These are phyloP conservation scores for Blumeria graminis DNA, from an alignment of 2,329 filamentous ascomycete species.

Conservation along the genomic window DNA sequence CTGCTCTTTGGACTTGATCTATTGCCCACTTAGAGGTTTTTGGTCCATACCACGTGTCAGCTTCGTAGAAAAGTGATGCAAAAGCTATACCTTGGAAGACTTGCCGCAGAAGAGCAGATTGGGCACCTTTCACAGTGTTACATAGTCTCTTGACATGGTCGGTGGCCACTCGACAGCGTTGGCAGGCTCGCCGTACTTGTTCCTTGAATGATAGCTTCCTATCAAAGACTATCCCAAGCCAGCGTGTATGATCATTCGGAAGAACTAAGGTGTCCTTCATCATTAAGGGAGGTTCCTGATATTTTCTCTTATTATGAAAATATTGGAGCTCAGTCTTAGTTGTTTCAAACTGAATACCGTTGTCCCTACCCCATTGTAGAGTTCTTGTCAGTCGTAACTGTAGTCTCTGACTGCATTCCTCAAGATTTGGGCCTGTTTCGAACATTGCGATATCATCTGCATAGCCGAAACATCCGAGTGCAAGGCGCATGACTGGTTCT, in stretches of 20 bases:
- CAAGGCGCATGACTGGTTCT: background rate
- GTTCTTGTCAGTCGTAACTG: background rate
- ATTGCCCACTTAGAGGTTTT: background rate
- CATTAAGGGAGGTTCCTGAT: background rate
- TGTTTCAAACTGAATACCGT: too few species aligned
- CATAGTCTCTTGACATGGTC: background rate
- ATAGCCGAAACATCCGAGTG: background rate
- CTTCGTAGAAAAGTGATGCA: background rate
- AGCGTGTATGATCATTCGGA: background rate
- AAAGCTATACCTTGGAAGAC: background rate
- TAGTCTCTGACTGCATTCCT: background rate
- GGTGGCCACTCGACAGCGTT: background rate
- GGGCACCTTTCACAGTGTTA: background rate
- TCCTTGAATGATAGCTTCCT: background rate
- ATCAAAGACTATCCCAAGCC: background rate
- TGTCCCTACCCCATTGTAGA: background rate
- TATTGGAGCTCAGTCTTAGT: background rate
- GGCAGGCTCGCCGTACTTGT: background rate
- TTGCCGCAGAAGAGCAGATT: background rate
- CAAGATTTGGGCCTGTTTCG: background rate
- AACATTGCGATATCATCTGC: background rate
- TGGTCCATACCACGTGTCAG: background rate
- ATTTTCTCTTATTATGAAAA: background rate
- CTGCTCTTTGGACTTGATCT: background rate
- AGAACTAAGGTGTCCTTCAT: background rate